These are phyloP conservation scores for Xylaria intraflava DNA, from an alignment of 495 filamentous ascomycete genomes.

Conservation along the genomic window DNA sequence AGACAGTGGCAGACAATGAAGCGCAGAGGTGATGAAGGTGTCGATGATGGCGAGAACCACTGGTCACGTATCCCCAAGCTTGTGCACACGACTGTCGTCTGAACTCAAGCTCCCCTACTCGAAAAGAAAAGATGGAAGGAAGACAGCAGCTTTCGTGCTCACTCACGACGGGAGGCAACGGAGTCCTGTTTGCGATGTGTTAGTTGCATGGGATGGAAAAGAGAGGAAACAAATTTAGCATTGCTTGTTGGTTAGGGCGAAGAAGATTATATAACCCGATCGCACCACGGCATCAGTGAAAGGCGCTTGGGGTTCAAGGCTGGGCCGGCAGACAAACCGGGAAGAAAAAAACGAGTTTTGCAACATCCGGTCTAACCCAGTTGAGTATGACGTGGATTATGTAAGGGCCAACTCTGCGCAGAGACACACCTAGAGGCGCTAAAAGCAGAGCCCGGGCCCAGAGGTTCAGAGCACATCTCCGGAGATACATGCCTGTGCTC, in stretches of 20 bases:
- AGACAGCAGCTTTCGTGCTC: not conserved
- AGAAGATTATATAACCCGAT: not conserved
- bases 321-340: not conserved
- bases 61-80: conserved; percentile 9
- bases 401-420: too few relatives aligned
- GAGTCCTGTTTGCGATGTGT: conserved; percentile 5
- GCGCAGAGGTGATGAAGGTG: not conserved
- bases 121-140: not conserved
- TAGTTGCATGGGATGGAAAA: not conserved
- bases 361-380: too few relatives aligned
- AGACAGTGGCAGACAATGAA: too few relatives aligned
- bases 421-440: too few relatives aligned
- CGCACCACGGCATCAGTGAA: too few relatives aligned
- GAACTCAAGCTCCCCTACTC: not conserved
- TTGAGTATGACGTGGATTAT: too few relatives aligned
- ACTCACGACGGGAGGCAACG: conserved; percentile 2
- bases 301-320: too few relatives aligned
- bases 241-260: not conserved
- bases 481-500: too few relatives aligned
- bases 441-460: too few relatives aligned
- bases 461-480: too few relatives aligned
- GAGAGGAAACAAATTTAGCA: not conserved
- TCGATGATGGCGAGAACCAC: conserved; percentile 6
- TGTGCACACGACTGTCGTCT: conserved; percentile 4
- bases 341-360: too few relatives aligned